phyloP scores from a whole-genome alignment of 108 stramenopile species.

The Skeletonema potamos region DNA sequence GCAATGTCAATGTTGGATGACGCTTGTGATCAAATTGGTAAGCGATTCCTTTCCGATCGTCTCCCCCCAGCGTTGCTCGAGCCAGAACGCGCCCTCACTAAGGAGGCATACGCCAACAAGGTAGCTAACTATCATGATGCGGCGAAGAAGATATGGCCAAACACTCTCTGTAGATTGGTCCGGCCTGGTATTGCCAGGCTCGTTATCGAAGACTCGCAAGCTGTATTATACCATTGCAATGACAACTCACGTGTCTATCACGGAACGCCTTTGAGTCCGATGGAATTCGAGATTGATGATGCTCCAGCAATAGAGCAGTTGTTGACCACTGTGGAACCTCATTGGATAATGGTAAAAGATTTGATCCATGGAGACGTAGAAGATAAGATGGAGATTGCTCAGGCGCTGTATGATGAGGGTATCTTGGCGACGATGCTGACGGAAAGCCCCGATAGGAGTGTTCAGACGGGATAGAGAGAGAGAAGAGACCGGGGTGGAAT shows the following conservation, averaged over 20 bases:
- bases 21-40: constrained; percentile 93
- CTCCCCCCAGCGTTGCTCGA: constrained; percentile 86
- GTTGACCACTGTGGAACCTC: constrained; percentile 84
- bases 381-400: constrained; percentile 87
- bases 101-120: constrained; percentile 33
- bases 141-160: constrained; percentile 66
- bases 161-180: constrained; percentile 74
- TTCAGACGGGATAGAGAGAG: constrained; percentile 31
- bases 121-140: constrained; percentile 28
- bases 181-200: constrained; percentile 90
- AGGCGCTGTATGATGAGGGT: constrained; percentile 85
- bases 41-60: constrained; percentile 89
- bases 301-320: constrained; percentile 93
- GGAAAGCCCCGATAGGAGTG: constrained; percentile 41
- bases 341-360: constrained; percentile 86
- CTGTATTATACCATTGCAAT: constrained; percentile 94
- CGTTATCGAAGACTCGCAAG: constrained; percentile 89
- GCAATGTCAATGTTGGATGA: constrained; percentile 86
- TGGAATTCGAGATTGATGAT: constrained; percentile 98
- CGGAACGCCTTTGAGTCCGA: constrained; percentile 83
- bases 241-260: constrained; percentile 92
- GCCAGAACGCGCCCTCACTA: constrained; percentile 54
- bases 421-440: constrained; percentile 65
- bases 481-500: no score
- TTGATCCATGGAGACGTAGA: constrained; percentile 88